phyloP scores from a whole-genome alignment of 495 filamentous ascomycete genomes.

The Hypoxylon subgilvum region DNA sequence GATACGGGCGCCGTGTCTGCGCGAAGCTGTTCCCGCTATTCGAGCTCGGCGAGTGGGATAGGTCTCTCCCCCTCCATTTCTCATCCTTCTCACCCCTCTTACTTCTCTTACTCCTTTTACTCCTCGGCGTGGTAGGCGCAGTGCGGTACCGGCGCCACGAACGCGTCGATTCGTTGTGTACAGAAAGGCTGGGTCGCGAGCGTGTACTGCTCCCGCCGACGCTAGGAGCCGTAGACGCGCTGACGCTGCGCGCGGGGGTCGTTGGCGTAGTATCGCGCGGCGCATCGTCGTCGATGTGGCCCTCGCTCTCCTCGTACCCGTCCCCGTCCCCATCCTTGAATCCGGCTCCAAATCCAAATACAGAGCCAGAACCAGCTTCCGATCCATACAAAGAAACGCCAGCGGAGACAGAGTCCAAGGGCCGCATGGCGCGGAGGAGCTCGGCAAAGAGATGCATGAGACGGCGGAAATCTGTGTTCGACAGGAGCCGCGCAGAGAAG shows the following conservation, averaged over 20 bases:
- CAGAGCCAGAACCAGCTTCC: too few relatives aligned
- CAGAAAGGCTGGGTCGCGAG: constrained; percentile 29
- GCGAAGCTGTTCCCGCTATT: constrained; percentile 50
- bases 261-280: constrained; percentile 42
- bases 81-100: too few relatives aligned
- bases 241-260: constrained; percentile 32
- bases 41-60: constrained; percentile 43
- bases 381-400: constrained; percentile 51
- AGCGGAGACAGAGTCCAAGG: constrained; percentile 61
- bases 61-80: constrained; percentile 20
- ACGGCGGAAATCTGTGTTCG: constrained; percentile 72
- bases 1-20: constrained; percentile 50
- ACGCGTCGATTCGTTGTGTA: constrained; percentile 46
- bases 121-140: constrained; percentile 59
- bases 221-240: constrained; percentile 25
- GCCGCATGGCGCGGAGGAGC: constrained; percentile 75
- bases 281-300: constrained; percentile 57
- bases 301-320: constrained; percentile 44
- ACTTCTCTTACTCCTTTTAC: too few relatives aligned
- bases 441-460: constrained; percentile 90
- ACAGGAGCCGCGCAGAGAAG: constrained; percentile 66
- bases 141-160: constrained; percentile 52
- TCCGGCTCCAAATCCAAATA: too few relatives aligned
- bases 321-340: too few relatives aligned
- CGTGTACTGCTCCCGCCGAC: constrained; percentile 39